phyloP scores from a whole-genome alignment of 129 eudicot species.

The carrot (Daucus carota) region DNA sequence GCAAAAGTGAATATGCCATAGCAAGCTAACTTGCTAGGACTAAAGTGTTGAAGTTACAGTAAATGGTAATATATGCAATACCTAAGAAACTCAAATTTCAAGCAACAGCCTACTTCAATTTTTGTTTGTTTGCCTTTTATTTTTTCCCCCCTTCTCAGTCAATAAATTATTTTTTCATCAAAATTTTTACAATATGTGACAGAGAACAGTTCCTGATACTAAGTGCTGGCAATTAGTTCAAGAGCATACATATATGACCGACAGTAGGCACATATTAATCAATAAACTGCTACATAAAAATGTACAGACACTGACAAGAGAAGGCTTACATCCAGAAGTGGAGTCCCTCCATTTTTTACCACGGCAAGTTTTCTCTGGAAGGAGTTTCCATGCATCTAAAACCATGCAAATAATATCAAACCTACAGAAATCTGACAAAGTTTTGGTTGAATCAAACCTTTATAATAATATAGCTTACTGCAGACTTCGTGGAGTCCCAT shows the following conservation, averaged over 20 bases:
- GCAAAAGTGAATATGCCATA: too few relatives aligned
- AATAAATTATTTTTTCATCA: background rate
- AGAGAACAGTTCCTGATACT: background rate
- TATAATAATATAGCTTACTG: slow-evolving; percentile 35
- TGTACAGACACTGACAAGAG: background rate
- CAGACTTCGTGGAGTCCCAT: slow-evolving; percentile 69
- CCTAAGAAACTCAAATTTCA: background rate
- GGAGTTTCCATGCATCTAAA: slow-evolving; percentile 90
- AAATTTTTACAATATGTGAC: background rate
- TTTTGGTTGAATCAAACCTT: background rate
- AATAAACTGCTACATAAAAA: background rate
- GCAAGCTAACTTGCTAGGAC: background rate
- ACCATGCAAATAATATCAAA: slow-evolving; percentile 11
- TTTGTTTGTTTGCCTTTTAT: background rate
- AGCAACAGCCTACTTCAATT: background rate
- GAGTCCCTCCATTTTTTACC: slow-evolving; percentile 56
- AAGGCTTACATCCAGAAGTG: slow-evolving; percentile 56
- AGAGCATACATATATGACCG: background rate
- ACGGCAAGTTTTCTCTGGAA: slow-evolving; percentile 70
- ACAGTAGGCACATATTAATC: background rate
- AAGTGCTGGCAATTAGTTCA: background rate
- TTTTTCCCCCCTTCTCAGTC: too few relatives aligned
- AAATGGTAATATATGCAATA: background rate
- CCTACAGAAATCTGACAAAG: background rate
- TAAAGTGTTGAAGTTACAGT: background rate